These are phyloP conservation scores for Calonectria pseudoturangicola DNA, from an alignment of 2,329 filamentous ascomycete genomes.

Conservation along the genomic window DNA sequence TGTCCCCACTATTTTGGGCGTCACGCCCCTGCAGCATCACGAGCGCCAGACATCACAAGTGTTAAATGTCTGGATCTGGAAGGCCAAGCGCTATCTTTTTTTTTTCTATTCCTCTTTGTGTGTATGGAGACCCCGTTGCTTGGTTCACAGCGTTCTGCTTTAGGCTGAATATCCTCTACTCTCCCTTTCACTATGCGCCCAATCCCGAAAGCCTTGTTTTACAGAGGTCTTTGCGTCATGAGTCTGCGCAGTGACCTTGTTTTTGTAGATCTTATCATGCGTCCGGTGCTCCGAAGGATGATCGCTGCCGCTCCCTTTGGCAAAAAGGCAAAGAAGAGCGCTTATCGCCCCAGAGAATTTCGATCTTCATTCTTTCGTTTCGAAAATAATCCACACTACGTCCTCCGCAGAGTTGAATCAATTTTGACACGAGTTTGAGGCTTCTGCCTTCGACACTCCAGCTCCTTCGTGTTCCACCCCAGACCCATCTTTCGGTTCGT, in stretches of 20 bases:
- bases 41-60: slow-evolving; percentile 9
- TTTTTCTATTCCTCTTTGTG: background rate
- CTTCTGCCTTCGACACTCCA: background rate
- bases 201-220: slow-evolving; percentile 6
- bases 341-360: slow-evolving; percentile 7
- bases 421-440: slow-evolving; percentile 1
- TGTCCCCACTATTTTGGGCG: slow-evolving; percentile 24
- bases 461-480: background rate
- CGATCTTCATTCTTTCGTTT: slow-evolving; percentile 14
- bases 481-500: slow-evolving; percentile 30
- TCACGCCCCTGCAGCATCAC: slow-evolving; percentile 29
- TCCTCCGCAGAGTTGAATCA: background rate
- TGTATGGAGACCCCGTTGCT: background rate
- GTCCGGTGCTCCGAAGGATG: slow-evolving; percentile 4
- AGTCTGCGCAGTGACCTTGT: slow-evolving; percentile 12
- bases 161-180: background rate
- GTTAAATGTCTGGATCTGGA: background rate
- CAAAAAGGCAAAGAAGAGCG: slow-evolving; percentile 6
- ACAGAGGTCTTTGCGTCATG: background rate
- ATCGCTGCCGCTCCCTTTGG: slow-evolving; percentile 6
- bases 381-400: background rate
- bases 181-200: background rate
- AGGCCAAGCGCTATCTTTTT: background rate
- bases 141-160: background rate
- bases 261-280: slow-evolving; percentile 29